Evolutionary conservation across 225 moss, liverwort and hornwort species (phyloP), one percentile per base, ranked within the genome.

Genomic region (Bryum argenteum): DNA sequence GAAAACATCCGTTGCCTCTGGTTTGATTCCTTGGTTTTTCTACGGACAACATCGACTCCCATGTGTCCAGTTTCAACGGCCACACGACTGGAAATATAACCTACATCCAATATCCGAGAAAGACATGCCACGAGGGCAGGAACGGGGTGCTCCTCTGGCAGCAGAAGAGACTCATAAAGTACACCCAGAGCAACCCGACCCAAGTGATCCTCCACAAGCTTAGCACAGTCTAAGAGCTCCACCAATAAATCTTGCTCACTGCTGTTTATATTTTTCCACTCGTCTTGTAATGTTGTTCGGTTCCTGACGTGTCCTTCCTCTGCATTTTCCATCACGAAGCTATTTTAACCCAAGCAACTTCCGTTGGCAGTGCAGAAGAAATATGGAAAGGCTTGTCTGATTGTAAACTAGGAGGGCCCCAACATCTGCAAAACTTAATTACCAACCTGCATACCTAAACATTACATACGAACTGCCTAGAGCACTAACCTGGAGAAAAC

Each of bases 31-130:
- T 89, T 84, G 71, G 85, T 87, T 75, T 86, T 92, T 14, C 59
- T 74, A 56, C 92, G 92, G 28, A 94, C 85, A 69, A 91, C 98
- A 83, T 98, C 98, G 23, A 98, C 87, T 59, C 98, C 98, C 73
- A 94, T 81, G 61, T 87, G 67, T 37, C 81, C 83, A 58, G 69
- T 87, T 72, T 86, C 88, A 63, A 83, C 80, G 38, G 81, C 66
- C 43, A 79, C 61, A 61, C 81, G 71, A 50, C 82, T 76, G 23
- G 92, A 73, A 78, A 68, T 87, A 40, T 87, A 92, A 63, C 98
- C 98, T 56, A 91, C 87, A 66, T 92, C 92, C 72, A 98, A 59
- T 65, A 91, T 84, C 37, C 82, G 84, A 78, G 84, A 67, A 63
- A 91, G 82, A 42, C 84, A 91, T 50, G 86, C 80, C 42, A 85